Conservation (phyloP, 2,329 filamentous ascomycete genomes). For the Hortaea werneckii region DNA sequence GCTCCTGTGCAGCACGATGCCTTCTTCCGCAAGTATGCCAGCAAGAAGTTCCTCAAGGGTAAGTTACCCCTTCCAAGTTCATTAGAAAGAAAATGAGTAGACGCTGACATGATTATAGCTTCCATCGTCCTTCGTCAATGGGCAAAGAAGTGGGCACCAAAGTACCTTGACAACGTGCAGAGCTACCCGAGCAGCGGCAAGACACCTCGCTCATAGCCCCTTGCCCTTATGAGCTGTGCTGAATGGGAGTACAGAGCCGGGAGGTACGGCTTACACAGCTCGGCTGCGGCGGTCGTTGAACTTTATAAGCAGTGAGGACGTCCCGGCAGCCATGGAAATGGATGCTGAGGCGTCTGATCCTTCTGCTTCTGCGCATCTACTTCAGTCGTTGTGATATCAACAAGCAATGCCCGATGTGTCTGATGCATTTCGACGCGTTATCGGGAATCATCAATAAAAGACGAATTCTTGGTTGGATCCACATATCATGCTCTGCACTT, state of each 20-base stretch:
- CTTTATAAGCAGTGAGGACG: background rate
- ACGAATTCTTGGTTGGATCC: too few species aligned
- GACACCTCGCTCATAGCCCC: slow-evolving; percentile 21
- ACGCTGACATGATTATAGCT: slow-evolving; percentile 43
- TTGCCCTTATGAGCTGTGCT: slow-evolving; percentile 4
- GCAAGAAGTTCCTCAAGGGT: slow-evolving; percentile 99
- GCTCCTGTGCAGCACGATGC: slow-evolving; percentile 87
- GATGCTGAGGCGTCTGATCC: too few species aligned
- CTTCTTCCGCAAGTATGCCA: slow-evolving; percentile 99
- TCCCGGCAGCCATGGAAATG: too few species aligned
- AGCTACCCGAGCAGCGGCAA: slow-evolving; percentile 19
- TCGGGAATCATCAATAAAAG: too few species aligned
- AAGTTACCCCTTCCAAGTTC: slow-evolving; percentile 27
- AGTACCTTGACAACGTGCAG: slow-evolving; percentile 22
- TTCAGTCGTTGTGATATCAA: too few species aligned
- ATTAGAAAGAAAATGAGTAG: slow-evolving; percentile 9
- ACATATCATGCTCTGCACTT: too few species aligned
- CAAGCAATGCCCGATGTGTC: too few species aligned
- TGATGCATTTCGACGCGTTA: too few species aligned
- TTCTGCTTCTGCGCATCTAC: too few species aligned
- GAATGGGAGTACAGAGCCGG: slow-evolving; percentile 6
- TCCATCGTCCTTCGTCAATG: slow-evolving; percentile 86
- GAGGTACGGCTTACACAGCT: background rate
- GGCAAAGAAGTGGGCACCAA: slow-evolving; percentile 54
- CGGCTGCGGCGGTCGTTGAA: background rate